A percentile compares a stretch with the other conserved stretches of the same genome.
These are phyloP conservation scores for Myxozyma neotropica DNA, from an alignment of 805 yeast species.

Conservation along the genomic window DNA sequence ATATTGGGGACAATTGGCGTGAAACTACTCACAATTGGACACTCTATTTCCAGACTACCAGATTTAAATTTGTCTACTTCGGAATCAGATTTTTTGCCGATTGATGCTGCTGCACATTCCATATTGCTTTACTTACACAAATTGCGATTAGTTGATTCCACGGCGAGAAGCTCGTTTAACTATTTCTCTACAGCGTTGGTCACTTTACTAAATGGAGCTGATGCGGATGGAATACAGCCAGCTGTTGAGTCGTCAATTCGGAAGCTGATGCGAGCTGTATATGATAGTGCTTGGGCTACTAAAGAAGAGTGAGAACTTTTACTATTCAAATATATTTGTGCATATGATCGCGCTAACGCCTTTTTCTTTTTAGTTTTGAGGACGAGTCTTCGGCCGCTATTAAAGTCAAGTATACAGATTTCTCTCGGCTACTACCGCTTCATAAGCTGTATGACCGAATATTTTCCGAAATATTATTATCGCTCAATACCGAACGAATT, in stretches of 20 bases:
- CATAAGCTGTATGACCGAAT: conserved; percentile 53
- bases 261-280: conserved; percentile 9
- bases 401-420: conserved; percentile 37
- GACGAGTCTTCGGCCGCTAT: conserved; percentile 23
- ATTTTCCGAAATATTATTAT: conserved; percentile 51
- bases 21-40: conserved; percentile 41
- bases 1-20: conserved; percentile 64
- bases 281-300: conserved; percentile 21
- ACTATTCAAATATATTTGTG: no score
- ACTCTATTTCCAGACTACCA: background rate
- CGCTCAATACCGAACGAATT: conserved; percentile 53
- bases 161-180: conserved; percentile 22
- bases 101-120: background rate
- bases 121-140: conserved; percentile 32
- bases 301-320: conserved; percentile 17
- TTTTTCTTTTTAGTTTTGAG: conserved; percentile 3
- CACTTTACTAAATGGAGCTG: conserved; percentile 5
- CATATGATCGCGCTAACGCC: background rate
- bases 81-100: background rate
- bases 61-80: conserved; percentile 2
- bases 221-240: background rate
- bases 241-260: background rate
- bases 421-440: conserved; percentile 32
- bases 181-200: conserved; percentile 23
- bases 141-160: conserved; percentile 14